Base-by-base conservation (phyloP, 768 basidiomycete genomes). In the Podaxis sp. region DNA sequence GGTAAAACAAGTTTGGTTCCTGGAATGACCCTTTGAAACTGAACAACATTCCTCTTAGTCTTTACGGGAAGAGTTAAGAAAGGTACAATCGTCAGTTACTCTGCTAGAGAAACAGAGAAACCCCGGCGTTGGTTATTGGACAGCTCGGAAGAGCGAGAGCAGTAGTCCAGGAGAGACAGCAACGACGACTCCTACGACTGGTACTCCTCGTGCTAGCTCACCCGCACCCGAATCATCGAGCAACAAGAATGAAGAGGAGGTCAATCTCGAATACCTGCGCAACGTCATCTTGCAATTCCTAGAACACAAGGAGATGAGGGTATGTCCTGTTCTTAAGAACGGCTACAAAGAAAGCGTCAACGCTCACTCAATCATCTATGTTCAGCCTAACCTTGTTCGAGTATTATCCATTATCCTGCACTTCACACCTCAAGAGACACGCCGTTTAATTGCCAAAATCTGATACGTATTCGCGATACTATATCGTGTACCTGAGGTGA, bases 281-380 rank as follows among this genome's bases (percentile, higher is more conserved):
- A 98, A 98, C 72, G 91, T 98, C 35, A 93, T 98, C 59, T 72
- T 99, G 50, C 97, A 98, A 71, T 99, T 99, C 77, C 79, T 99
- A 53, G 97, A 99, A 71, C 92, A 98, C 75, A 95, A 96, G 71
- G 95, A 98, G 72, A 98, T 98, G 95, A 82, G 97, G 75, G 95
- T 95, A 69, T 71, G 92, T 77, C 3, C 25, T 46, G 27, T 37
- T 13, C 55, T 5, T 16, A 44, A 9, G 42, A 44, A 18, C n/a
- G 40, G 25, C 21, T 44, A 27, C 13, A 59, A 13, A 44, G 1
- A 59, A 13, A 44, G 1, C n/a, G 50, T n/a, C 21, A 44, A 32
- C 54, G 32, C 28, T 42, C 55, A 63, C 53, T 47, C 52, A 52
- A 7, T 9, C 50, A 14, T 62, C 27, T 37, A 23, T 23, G 18